Evolutionary conservation across 177 flowering plant species (phyloP).

Genomic region (Tripterygium wilfordii): DNA sequence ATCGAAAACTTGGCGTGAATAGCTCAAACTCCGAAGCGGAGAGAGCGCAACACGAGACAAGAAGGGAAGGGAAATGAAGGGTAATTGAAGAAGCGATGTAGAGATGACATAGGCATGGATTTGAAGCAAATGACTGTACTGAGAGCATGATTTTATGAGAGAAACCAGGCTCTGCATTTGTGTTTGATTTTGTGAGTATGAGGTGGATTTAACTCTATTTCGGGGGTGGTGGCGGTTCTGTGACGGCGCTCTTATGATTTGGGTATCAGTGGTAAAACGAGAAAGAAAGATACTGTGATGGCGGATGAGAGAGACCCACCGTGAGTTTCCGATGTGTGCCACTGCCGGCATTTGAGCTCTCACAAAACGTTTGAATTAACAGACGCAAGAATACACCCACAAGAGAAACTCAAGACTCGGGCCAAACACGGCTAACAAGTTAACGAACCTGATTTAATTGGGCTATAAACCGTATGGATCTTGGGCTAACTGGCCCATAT

Average conservation of each 20-base stretch:
- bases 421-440: too few species aligned
- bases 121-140: conserved; percentile 46
- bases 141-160: conserved; percentile 39
- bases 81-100: conserved; percentile 31
- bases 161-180: conserved; percentile 17
- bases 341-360: not conserved
- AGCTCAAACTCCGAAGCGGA: conserved; percentile 20
- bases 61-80: conserved; percentile 32
- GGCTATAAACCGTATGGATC: too few species aligned
- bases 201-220: not conserved
- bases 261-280: not conserved
- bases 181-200: conserved; percentile 1
- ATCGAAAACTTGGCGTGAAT: conserved; percentile 35
- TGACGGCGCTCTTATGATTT: not conserved
- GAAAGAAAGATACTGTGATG: not conserved
- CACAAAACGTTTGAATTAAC: too few species aligned
- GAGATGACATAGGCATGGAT: conserved; percentile 56
- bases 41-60: conserved; percentile 27
- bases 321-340: not conserved
- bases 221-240: not conserved
- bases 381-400: too few species aligned
- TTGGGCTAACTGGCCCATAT: too few species aligned
- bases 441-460: too few species aligned
- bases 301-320: not conserved
- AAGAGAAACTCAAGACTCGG: too few species aligned